These are phyloP conservation scores for Suillus sp. DNA, from an alignment of 768 basidiomycete genomes.

Conservation along the genomic window DNA sequence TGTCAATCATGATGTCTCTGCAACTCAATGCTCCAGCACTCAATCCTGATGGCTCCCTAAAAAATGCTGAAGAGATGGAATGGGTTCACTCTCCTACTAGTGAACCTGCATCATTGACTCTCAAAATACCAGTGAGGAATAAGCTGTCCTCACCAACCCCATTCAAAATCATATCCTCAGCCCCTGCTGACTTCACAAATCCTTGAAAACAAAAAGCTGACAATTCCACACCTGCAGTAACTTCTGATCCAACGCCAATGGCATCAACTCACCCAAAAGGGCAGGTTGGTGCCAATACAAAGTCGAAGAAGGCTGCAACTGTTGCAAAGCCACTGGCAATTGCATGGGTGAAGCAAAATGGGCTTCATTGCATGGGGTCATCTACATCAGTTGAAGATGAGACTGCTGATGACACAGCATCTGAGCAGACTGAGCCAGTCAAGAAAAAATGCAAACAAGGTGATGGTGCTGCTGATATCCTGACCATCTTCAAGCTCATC, in stretches of 20 bases:
- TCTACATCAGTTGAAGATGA: neutral
- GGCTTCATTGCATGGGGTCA: neutral
- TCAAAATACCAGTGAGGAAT: neutral
- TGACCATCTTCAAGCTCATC: neutral
- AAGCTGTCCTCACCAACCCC: neutral
- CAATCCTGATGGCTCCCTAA: neutral
- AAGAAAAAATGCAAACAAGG: neutral
- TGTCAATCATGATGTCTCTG: neutral
- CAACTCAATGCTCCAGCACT: neutral
- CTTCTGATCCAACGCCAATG: neutral
- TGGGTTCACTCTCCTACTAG: constrained; percentile 3
- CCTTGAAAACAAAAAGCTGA: neutral
- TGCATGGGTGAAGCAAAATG: neutral
- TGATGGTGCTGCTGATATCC: neutral
- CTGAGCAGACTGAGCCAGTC: neutral
- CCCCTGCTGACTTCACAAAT: neutral
- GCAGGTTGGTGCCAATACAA: neutral
- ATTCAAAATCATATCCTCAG: neutral
- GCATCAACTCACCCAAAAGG: neutral
- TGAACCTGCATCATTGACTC: neutral
- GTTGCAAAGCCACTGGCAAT: neutral
- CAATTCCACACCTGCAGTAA: neutral
- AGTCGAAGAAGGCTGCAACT: neutral
- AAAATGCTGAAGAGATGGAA: constrained; percentile 1
- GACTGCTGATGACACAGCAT: neutral